These are phyloP conservation scores for Populus tomentosa DNA, from an alignment of 441 rosid species.

Conservation along the genomic window DNA sequence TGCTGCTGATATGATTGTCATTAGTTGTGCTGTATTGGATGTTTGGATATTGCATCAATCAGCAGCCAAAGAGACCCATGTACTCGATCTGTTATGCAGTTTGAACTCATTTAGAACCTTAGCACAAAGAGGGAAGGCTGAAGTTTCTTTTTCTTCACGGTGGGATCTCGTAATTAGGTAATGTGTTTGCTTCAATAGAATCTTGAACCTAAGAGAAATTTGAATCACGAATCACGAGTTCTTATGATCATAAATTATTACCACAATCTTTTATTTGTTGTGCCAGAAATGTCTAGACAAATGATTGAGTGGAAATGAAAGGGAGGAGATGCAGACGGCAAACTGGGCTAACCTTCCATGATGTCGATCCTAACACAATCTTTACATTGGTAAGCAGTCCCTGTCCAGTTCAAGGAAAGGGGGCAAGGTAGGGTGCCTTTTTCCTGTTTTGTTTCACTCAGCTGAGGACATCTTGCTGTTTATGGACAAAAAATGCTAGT, in stretches of 20 bases:
- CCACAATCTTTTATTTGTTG: neutral
- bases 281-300: neutral
- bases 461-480: neutral
- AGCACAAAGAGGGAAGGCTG: neutral
- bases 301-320: slow-evolving; percentile 5
- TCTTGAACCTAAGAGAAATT: neutral
- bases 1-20: neutral
- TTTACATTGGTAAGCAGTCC: slow-evolving; percentile 27
- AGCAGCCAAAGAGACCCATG: neutral
- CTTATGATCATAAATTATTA: neutral
- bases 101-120: neutral
- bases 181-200: neutral
- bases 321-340: slow-evolving; percentile 5
- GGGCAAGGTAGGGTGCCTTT: neutral
- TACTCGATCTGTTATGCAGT: neutral
- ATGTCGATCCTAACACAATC: slow-evolving; percentile 31
- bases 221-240: neutral
- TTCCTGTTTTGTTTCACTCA: neutral
- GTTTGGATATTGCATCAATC: neutral
- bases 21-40: neutral
- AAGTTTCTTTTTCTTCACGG: neutral
- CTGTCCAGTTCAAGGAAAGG: slow-evolving; percentile 11
- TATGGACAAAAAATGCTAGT: neutral
- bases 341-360: slow-evolving; percentile 6
- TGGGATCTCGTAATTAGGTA: neutral